Evolutionary conservation across 345 rosid genomes (phyloP).

Genomic region (Isatis tinctoria): DNA sequence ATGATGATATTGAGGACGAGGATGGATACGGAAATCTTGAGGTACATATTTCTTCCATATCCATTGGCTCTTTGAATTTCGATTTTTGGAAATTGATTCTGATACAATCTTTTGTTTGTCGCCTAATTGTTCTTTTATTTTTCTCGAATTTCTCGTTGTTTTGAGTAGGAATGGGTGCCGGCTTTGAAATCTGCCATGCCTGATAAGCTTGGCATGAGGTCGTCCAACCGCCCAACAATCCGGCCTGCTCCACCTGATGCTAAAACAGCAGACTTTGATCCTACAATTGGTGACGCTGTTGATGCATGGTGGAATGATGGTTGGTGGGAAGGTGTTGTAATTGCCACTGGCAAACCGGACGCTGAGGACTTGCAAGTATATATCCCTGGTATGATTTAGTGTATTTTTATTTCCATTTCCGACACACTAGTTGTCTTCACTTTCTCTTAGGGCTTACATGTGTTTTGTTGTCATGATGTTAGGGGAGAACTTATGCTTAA

Average conservation of each 20-base stretch:
- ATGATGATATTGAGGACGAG: slow-evolving; percentile 80
- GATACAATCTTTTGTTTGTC: background rate
- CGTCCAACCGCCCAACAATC: slow-evolving; percentile 58
- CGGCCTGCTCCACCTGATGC: slow-evolving; percentile 59
- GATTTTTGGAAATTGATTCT: background rate
- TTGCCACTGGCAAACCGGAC: slow-evolving; percentile 32
- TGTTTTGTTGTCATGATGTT: slow-evolving; percentile 27
- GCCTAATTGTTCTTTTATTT: background rate
- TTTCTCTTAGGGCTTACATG: slow-evolving; percentile 13
- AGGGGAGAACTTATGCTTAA: slow-evolving; percentile 71
- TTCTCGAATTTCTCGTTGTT: background rate
- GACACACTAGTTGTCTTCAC: slow-evolving; percentile 2
- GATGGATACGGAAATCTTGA: slow-evolving; percentile 80
- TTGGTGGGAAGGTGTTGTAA: slow-evolving; percentile 97
- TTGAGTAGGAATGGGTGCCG: slow-evolving; percentile 84
- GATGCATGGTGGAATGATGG: slow-evolving; percentile 99
- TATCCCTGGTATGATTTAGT: slow-evolving; percentile 56
- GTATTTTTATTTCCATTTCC: background rate
- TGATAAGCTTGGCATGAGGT: slow-evolving; percentile 85
- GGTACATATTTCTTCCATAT: slow-evolving; percentile 43
- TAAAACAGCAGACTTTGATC: slow-evolving; percentile 25
- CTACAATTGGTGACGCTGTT: slow-evolving; percentile 63
- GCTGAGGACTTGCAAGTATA: slow-evolving; percentile 54
- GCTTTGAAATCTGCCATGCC: slow-evolving; percentile 60
- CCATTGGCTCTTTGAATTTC: background rate